Evolutionary conservation across 2,329 filamentous ascomycete genomes (phyloP), one percentile per base, ranked within the genome.

Genomic region (Talaromyces piceae): DNA sequence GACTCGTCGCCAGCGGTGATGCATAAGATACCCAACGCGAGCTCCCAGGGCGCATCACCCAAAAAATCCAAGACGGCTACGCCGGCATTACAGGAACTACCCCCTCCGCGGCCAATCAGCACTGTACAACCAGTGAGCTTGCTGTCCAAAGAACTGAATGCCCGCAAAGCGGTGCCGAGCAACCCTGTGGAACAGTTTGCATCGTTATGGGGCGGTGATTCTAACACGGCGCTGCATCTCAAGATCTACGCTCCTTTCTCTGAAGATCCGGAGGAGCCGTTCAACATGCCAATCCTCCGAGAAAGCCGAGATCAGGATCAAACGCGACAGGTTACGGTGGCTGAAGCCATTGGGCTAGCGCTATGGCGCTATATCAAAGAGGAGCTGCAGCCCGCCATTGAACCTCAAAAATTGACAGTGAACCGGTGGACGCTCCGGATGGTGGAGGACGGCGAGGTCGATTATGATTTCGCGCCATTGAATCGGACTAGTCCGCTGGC

Each of bases 371-470:
- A 84, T 57, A 72, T 74, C 13, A 79, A 84, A 59, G 79, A 83
- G 57, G 72, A 73, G 5, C 67, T 76, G 9, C 72, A 81, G 51
- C 81, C 81, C 7, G 56, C 73, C 1, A 67, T 84, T 8, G 67
- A 73, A 5, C 66, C 67, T 2, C 71, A 73, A 23, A 79, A 81
- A 56, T 66, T 77, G 49, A 81, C 78, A 50, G 77, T 84, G 53
- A 84, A 84, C 57, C 72, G 74, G 53, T 85, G 82, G 82, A 78
- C 80, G 23, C 66, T 85, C 49, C 74, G 82, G n/a, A 84, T 85
- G 77, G 80, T 83, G 7, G 82, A 85, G 57, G 82, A 84, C 58
- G 82, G 79, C 5, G 82, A 85, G 59, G 78, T 85, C 2, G 82
- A 85, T 53, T 81, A 79, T 59, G 82, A 85, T 59, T 85, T 85